Percentiles rank a stretch among this genome's conserved stretches.
phyloP scores from a whole-genome alignment of 768 basidiomycete species.

The Lentinula guzmanii region DNA sequence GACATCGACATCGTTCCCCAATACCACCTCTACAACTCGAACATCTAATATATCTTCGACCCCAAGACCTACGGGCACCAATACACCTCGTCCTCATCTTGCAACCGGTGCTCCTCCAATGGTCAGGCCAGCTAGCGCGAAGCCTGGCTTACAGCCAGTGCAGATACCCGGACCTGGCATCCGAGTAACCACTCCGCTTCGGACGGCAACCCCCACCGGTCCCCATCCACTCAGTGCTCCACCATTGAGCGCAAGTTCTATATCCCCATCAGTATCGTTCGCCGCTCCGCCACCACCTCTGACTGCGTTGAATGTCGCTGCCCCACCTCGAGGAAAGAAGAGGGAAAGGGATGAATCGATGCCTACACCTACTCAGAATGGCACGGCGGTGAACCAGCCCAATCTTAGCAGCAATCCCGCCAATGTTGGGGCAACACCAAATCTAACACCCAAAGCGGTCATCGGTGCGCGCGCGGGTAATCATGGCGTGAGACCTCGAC shows the following conservation, averaged over 20 bases:
- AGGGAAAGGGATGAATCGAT: conserved; percentile 8
- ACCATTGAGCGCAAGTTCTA: conserved; percentile 10
- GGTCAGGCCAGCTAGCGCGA: conserved; percentile 8
- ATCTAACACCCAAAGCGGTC: conserved; percentile 23
- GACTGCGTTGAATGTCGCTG: conserved; percentile 5
- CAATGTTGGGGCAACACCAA: background rate
- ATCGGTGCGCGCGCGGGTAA: conserved; percentile 55
- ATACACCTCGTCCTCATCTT: conserved; percentile 26
- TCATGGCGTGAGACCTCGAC: conserved; percentile 49
- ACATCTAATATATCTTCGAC: conserved; percentile 20
- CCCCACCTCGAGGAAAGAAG: conserved; percentile 17
- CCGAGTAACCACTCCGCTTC: conserved; percentile 11
- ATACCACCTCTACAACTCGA: conserved; percentile 21
- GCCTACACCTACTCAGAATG: background rate
- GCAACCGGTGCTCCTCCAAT: conserved; percentile 13
- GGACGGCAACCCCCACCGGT: conserved; percentile 10
- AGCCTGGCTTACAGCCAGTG: conserved; percentile 15
- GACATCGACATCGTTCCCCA: conserved; percentile 22
- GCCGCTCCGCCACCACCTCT: conserved; percentile 12
- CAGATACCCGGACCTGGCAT: conserved; percentile 15
- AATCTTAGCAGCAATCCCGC: background rate
- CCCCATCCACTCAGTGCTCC: conserved; percentile 15
- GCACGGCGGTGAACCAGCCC: background rate
- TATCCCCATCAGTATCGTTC: conserved; percentile 4
- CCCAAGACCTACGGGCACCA: conserved; percentile 16